Base-by-base conservation (phyloP, 768 basidiomycete species). In the Suillus bovinus region DNA sequence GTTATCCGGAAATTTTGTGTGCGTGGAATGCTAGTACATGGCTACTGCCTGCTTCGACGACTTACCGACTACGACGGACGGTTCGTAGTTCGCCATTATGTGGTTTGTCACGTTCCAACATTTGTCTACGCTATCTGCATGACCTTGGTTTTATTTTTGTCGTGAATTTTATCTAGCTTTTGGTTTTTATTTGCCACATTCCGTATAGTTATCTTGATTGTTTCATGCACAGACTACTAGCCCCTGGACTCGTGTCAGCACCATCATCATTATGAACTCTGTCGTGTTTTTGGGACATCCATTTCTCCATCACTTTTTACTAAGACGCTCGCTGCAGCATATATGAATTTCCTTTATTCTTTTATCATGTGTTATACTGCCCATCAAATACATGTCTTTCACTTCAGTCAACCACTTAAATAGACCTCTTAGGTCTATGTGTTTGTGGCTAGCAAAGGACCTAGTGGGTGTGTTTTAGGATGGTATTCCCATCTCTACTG, bases 331-430 rank as follows among this genome's bases (percentile, higher is more conserved):
- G 24, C 55, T 56, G 55, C 62, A 69, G 58, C 65, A 58, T 65
- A 60, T 66, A 66, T 64, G 44, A 66, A n/a, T 58, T 61, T 49
- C 36, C 24, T 49, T 56, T 56, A 56, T 69, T 70, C 72, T 70
- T 64, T 63, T 68, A 66, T 59, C 61, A 66, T 65, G 63, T 71
- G 66, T 38, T 44, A 75, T 72, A 74, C 67, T 56, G 47, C 67
- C 63, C 62, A 39, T 39, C 53, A 44, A 64, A 70, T n/a, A n/a
- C n/a, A n/a, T n/a, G n/a, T n/a, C n/a, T n/a, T n/a, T n/a, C n/a
- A n/a, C n/a, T n/a, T n/a, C n/a, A n/a, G n/a, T n/a, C n/a, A n/a
- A n/a, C n/a, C n/a, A n/a, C n/a, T n/a, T n/a, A n/a, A n/a, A n/a
- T n/a, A n/a, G n/a, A n/a, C n/a, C n/a, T n/a, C n/a, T n/a, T n/a